These are phyloP conservation scores for Blumeria graminis DNA, from an alignment of 2,329 filamentous ascomycete genomes.

Conservation along the genomic window DNA sequence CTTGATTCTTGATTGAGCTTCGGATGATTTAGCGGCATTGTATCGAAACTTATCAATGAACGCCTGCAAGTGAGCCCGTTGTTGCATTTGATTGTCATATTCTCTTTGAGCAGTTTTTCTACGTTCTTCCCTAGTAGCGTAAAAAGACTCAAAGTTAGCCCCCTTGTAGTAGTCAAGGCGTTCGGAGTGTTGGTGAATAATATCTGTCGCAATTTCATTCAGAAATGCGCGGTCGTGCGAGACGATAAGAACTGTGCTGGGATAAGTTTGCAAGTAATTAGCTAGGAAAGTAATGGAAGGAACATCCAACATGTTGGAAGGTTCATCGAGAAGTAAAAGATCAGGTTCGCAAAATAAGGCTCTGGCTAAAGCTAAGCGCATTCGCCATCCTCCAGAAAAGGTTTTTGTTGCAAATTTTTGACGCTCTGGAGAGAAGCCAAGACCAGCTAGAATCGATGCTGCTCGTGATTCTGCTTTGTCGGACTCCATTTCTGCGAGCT, in stretches of 20 bases:
- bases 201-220: conserved; percentile 97
- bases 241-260: conserved; percentile 84
- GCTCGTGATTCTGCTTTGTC: conserved; percentile 93
- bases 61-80: conserved; percentile 77
- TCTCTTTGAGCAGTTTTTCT: conserved; percentile 91
- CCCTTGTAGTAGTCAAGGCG: conserved; percentile 96
- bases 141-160: conserved; percentile 92
- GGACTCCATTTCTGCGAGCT: conserved; percentile 94
- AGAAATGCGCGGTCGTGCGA: conserved; percentile 98
- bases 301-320: conserved; percentile 99
- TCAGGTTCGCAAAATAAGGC: conserved; percentile 97
- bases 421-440: conserved; percentile 83
- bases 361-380: conserved; percentile 84
- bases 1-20: conserved; percentile 96
- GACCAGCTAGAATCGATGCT: conserved; percentile 84
- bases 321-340: conserved; percentile 86
- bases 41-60: conserved; percentile 99
- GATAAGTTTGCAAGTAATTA: conserved; percentile 82
- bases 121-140: conserved; percentile 88
- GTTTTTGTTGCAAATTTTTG: conserved; percentile 89
- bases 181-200: conserved; percentile 94
- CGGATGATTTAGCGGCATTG: conserved; percentile 94
- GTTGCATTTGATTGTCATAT: conserved; percentile 95
- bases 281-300: conserved; percentile 98
- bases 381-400: conserved; percentile 98